These are phyloP conservation scores for Luffa aegyptiaca DNA, from an alignment of 306 rosid genomes.

Conservation along the genomic window DNA sequence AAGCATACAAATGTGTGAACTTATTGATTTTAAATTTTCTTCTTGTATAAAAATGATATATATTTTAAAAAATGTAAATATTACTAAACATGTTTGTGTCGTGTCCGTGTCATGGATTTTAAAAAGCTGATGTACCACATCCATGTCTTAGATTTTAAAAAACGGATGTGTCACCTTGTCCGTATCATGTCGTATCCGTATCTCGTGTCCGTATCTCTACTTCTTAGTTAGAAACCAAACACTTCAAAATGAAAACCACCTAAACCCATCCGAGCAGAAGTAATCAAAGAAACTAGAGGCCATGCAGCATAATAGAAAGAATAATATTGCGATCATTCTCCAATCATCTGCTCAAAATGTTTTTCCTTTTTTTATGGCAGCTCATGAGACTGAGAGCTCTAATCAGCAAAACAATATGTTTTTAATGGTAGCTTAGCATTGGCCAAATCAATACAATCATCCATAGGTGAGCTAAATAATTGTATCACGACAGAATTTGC, in stretches of 20 bases:
- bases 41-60: no score
- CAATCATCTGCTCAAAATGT: background rate
- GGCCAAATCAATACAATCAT: background rate
- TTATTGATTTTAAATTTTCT: no score
- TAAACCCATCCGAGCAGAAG: background rate
- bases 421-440: background rate
- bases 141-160: no score
- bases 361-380: background rate
- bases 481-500: background rate
- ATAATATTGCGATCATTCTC: background rate
- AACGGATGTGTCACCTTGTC: no score
- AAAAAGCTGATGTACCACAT: no score
- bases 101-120: no score
- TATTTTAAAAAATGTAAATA: no score
- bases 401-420: background rate
- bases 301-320: background rate
- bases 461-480: background rate
- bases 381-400: background rate
- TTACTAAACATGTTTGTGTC: no score
- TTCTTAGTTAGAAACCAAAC: background rate
- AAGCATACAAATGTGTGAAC: no score
- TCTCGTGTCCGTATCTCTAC: no score
- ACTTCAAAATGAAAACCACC: no score
- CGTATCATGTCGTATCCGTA: no score
- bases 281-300: background rate